Conservation (phyloP, 2,329 filamentous ascomycete species). For the Cladorrhinum sp. region DNA sequence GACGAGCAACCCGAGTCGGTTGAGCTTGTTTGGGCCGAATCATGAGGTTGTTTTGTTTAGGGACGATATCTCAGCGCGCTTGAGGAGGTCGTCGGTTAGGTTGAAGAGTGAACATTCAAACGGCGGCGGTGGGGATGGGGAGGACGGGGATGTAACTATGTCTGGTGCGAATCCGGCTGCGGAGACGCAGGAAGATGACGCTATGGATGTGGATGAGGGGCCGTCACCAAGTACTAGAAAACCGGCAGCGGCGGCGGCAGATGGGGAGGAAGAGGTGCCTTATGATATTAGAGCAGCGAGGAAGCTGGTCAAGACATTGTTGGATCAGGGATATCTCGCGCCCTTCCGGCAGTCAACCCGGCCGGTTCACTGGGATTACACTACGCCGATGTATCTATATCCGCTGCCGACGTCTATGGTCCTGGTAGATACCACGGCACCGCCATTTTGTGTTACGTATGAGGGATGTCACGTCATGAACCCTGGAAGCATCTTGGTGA, state of each 20-base stretch:
- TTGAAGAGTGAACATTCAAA: conserved; percentile 52
- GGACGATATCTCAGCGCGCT: conserved; percentile 77
- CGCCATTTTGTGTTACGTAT: conserved; percentile 84
- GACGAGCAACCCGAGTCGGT: conserved; percentile 80
- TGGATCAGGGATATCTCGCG: conserved; percentile 85
- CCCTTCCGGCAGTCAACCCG: conserved; percentile 79
- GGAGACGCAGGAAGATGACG: conserved; percentile 26
- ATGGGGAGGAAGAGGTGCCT: conserved; percentile 31
- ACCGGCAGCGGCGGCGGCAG: not conserved
- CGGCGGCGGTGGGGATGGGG: conserved; percentile 35
- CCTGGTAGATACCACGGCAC: conserved; percentile 76
- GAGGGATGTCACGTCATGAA: conserved; percentile 97
- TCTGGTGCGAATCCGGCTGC: conserved; percentile 28
- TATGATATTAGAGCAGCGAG: conserved; percentile 60
- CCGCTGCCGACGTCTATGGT: conserved; percentile 82
- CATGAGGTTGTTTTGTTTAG: conserved; percentile 86
- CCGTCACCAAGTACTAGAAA: conserved; percentile 13
- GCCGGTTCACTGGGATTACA: conserved; percentile 88
- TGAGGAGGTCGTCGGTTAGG: conserved; percentile 72
- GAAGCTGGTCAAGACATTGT: conserved; percentile 82
- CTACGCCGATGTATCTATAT: conserved; percentile 73
- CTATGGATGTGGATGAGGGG: conserved; percentile 42
- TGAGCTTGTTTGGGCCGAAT: conserved; percentile 81
- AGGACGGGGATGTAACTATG: conserved; percentile 36
- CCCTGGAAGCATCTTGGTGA: conserved; percentile 72